phyloP scores from a whole-genome alignment of 768 basidiomycete species.

The Podaxis sp. region DNA sequence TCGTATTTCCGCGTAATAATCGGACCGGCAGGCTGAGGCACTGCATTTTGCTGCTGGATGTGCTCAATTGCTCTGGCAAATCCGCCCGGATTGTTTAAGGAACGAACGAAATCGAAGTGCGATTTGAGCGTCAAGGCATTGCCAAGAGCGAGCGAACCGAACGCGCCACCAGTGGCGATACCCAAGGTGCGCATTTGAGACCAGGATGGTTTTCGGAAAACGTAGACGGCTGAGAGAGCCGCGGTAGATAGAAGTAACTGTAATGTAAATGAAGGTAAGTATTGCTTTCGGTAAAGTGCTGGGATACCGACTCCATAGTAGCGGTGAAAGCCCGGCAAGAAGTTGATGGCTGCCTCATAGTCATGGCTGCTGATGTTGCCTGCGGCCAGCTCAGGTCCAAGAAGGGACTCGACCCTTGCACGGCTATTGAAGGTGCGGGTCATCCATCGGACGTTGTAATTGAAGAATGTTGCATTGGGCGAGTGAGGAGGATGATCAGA shows the following conservation, averaged over 20 bases:
- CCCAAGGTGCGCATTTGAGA: constrained; percentile 7
- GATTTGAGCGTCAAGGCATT: constrained; percentile 27
- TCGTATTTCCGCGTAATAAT: constrained; percentile 28
- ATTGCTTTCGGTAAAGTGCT: not conserved
- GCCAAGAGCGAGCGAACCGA: constrained; percentile 33
- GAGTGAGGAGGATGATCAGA: not conserved
- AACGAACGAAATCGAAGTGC: constrained; percentile 36
- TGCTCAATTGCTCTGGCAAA: constrained; percentile 41
- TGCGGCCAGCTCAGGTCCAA: constrained; percentile 52
- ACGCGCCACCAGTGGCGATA: constrained; percentile 17
- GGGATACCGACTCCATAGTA: constrained; percentile 35
- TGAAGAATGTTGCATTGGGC: constrained; percentile 11
- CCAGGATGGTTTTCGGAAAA: constrained; percentile 10
- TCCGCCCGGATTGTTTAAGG: constrained; percentile 39
- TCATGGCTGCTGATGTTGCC: constrained; percentile 52
- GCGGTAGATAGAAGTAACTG: constrained; percentile 3
- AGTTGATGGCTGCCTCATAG: constrained; percentile 53
- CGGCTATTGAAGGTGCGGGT: constrained; percentile 45
- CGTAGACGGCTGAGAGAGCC: constrained; percentile 12
- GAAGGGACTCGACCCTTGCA: constrained; percentile 41
- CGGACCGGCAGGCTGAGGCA: constrained; percentile 25
- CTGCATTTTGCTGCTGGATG: constrained; percentile 45
- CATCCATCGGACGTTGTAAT: constrained; percentile 36
- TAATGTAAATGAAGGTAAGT: not conserved
- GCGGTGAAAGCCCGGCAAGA: constrained; percentile 49